phyloP scores from a whole-genome alignment of 108 stramenopile species.

The Skeletonema menzelii region DNA sequence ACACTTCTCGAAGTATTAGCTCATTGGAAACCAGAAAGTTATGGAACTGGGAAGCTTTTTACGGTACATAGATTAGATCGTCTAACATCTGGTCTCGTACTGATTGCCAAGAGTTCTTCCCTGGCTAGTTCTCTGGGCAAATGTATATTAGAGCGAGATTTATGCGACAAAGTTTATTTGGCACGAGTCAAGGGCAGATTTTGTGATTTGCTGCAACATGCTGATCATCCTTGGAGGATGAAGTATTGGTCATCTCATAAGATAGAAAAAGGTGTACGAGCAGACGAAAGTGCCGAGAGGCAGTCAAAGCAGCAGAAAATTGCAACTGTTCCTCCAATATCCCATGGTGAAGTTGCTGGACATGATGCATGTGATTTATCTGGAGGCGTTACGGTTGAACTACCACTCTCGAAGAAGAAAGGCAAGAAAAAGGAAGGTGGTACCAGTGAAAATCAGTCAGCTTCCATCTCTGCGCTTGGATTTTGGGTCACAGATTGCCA shows the following conservation, averaged over 20 bases:
- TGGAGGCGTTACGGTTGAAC: constrained; percentile 18
- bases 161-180: constrained; percentile 75
- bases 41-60: constrained; percentile 54
- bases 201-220: constrained; percentile 39
- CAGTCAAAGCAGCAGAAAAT: constrained; percentile 3
- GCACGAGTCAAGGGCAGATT: constrained; percentile 77
- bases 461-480: constrained; percentile 36
- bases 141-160: constrained; percentile 60
- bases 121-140: constrained; percentile 67
- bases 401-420: background rate
- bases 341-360: constrained; percentile 26
- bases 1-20: constrained; percentile 65
- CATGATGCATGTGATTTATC: background rate
- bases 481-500: constrained; percentile 54
- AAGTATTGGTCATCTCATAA: background rate
- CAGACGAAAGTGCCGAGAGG: background rate
- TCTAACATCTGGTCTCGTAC: constrained; percentile 74
- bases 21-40: constrained; percentile 47
- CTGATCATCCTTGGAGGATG: constrained; percentile 28
- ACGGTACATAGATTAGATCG: constrained; percentile 82
- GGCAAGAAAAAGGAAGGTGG: constrained; percentile 15
- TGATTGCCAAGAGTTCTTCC: constrained; percentile 65
- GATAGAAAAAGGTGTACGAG: background rate
- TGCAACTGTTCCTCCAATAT: constrained; percentile 41
- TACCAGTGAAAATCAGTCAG: background rate